Evolutionary conservation across 2,329 filamentous ascomycete species (phyloP), one percentile per base, ranked within the genome.

Genomic region (Arthroderma uncinatum): DNA sequence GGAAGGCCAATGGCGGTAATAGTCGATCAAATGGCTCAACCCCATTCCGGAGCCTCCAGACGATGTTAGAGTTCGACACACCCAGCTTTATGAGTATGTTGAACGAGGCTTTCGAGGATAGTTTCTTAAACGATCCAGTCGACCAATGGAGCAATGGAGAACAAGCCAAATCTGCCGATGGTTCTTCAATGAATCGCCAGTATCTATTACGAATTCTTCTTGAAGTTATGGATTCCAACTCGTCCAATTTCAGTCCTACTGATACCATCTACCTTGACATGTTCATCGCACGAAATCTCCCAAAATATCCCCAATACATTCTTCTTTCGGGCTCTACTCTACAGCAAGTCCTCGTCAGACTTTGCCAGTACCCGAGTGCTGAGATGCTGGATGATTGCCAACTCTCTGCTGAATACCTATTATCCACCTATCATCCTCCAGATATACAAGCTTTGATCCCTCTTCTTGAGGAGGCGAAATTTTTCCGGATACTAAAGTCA

Each of bases 201-300:
- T 95, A 95, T 65, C 83, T 98, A 59, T 81, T 96, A 62, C 92
- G 88, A 50, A 94, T 96, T 57, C 75, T 98, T 58, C 79, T 95
- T 9, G 90, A 95, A 68, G 85, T 96, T 28, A 95, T 98, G 89
- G 87, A 84, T 53, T 54, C 62, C 9, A 33, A 55, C 48, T 75
- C 82, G 0, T 76, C 79, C 2, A 82, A 87, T 50, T 97, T 95
- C 70, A 81, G 83, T 0, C 73, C 84, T 0, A 82, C 87, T 60
- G 90, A 97, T 67, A 91, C 87, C 10, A 88, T 98, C 57, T 98
- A 95, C 70, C 80, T 98, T 47, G 90, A 98, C 71, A 98, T 98
- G 90, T 98, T 98, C 67, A 87, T 98, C 67, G 92, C 93, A 16
- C 84, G 93, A 57, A 98, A 95, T 68, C 75, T 98, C 53, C 89